These are phyloP conservation scores for Trifolium fragiferum DNA, from an alignment of 306 rosid species.

Conservation along the genomic window DNA sequence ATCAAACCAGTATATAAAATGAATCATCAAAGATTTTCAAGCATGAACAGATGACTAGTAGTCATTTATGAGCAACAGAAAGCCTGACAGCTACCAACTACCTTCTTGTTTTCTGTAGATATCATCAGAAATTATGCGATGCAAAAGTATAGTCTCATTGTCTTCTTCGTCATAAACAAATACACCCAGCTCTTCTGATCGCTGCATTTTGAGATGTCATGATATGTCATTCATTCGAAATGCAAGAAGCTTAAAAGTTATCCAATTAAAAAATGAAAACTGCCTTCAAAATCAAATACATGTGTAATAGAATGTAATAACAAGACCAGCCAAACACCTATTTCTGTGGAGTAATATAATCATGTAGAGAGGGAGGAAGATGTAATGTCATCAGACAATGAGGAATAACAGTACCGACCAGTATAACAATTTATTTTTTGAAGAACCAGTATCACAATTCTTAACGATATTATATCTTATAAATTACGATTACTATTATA, in stretches of 20 bases:
- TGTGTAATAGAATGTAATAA: not conserved
- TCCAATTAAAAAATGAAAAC: slow-evolving; percentile 15
- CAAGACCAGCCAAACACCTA: slow-evolving; percentile 2
- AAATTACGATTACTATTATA: not conserved
- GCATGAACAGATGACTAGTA: not conserved
- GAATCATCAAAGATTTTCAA: slow-evolving; percentile 25
- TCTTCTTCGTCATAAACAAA: slow-evolving; percentile 88
- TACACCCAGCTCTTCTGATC: slow-evolving; percentile 82
- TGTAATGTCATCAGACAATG: slow-evolving; percentile 17
- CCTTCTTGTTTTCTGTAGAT: slow-evolving; percentile 97
- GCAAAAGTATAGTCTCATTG: slow-evolving; percentile 77
- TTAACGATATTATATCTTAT: not conserved
- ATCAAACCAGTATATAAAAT: slow-evolving; percentile 24
- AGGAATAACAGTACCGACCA: not conserved
- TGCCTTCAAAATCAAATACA: not conserved
- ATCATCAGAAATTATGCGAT: slow-evolving; percentile 80
- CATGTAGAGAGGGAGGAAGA: not conserved
- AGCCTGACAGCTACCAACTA: slow-evolving; percentile 41
- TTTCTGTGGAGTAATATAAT: slow-evolving; percentile 17
- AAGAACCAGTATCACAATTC: slow-evolving; percentile 5
- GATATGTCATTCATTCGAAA: slow-evolving; percentile 31
- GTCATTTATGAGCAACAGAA: slow-evolving; percentile 15
- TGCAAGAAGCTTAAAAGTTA: slow-evolving; percentile 13
- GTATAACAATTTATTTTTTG: not conserved
- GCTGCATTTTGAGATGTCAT: slow-evolving; percentile 55